Conservation (phyloP, 257 asterid genomes). For the Striga asiatica region DNA sequence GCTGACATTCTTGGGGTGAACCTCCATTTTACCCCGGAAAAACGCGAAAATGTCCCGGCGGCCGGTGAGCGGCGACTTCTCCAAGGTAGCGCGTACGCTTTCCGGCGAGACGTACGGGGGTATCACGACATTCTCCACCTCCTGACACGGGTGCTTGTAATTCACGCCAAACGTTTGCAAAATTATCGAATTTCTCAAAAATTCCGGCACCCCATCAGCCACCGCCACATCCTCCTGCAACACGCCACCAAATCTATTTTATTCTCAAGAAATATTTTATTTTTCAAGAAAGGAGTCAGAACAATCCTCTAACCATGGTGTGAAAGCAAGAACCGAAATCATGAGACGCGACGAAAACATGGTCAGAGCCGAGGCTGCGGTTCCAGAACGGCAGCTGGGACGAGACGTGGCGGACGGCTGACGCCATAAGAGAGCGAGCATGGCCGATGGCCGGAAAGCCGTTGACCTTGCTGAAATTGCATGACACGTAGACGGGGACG, state of each 20-base stretch:
- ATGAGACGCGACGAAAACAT: slow-evolving; percentile 84
- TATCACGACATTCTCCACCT: slow-evolving; percentile 62
- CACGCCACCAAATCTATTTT: too few species aligned
- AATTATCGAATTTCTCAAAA: slow-evolving; percentile 50
- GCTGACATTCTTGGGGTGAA: slow-evolving; percentile 84
- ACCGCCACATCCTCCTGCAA: slow-evolving; percentile 78
- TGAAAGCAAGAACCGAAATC: slow-evolving; percentile 96
- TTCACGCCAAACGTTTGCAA: slow-evolving; percentile 88
- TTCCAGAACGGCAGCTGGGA: slow-evolving; percentile 68
- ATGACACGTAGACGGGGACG: slow-evolving; percentile 85
- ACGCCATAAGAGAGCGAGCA: slow-evolving; percentile 52
- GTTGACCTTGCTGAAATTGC: slow-evolving; percentile 78
- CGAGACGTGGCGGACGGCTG: slow-evolving; percentile 45
- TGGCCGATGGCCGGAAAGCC: slow-evolving; percentile 94
- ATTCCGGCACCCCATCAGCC: slow-evolving; percentile 65
- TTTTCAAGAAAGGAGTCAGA: too few species aligned
- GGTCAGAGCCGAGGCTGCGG: slow-evolving; percentile 80
- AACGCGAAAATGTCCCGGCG: slow-evolving; percentile 73
- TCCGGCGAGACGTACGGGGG: slow-evolving; percentile 82
- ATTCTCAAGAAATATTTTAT: too few species aligned
- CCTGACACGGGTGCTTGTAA: slow-evolving; percentile 71
- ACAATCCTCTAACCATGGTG: too few species aligned
- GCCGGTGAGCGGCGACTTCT: slow-evolving; percentile 27
- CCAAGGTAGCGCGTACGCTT: slow-evolving; percentile 39
- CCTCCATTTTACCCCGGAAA: slow-evolving; percentile 95